Percentiles rank a stretch among this genome's conserved stretches.
Evolutionary conservation across 306 rosid genomes (phyloP).

Genomic region (Coriaria nepalensis): DNA sequence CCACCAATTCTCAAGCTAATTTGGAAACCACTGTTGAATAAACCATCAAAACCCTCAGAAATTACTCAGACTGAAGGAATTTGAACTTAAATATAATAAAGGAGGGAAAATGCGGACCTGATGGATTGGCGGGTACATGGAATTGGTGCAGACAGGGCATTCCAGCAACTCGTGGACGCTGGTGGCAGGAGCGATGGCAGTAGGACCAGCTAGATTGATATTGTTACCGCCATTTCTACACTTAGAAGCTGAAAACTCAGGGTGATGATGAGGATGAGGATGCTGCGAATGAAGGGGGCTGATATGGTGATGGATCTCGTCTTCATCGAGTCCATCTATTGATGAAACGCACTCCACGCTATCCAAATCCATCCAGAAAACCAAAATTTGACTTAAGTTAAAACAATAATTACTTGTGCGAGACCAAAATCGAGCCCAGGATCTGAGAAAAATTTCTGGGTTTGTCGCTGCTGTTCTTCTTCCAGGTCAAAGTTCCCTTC

Average conservation of each 20-base stretch:
- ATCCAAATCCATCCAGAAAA: slow-evolving; percentile 44
- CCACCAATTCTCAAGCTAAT: no score
- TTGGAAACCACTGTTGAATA: no score
- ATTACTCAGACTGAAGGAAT: no score
- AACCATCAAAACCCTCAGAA: no score
- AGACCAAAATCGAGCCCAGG: no score
- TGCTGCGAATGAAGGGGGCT: slow-evolving; percentile 29
- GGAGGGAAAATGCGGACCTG: slow-evolving; percentile 13
- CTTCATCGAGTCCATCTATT: slow-evolving; percentile 62
- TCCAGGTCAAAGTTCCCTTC: no score
- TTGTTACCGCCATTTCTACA: neutral
- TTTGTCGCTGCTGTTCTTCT: no score
- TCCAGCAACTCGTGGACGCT: neutral
- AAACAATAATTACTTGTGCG: no score
- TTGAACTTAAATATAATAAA: neutral
- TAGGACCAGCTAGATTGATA: neutral
- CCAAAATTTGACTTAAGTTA: no score
- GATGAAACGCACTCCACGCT: slow-evolving; percentile 75
- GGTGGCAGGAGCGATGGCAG: neutral
- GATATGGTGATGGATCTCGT: slow-evolving; percentile 54
- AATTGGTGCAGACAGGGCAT: slow-evolving; percentile 9
- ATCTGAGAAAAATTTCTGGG: no score
- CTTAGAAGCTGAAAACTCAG: neutral
- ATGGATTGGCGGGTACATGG: slow-evolving; percentile 22
- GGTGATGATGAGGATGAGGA: slow-evolving; percentile 35